Conservation (phyloP, 2,329 filamentous ascomycete species). For the Ceratocystiopsis minuta region DNA sequence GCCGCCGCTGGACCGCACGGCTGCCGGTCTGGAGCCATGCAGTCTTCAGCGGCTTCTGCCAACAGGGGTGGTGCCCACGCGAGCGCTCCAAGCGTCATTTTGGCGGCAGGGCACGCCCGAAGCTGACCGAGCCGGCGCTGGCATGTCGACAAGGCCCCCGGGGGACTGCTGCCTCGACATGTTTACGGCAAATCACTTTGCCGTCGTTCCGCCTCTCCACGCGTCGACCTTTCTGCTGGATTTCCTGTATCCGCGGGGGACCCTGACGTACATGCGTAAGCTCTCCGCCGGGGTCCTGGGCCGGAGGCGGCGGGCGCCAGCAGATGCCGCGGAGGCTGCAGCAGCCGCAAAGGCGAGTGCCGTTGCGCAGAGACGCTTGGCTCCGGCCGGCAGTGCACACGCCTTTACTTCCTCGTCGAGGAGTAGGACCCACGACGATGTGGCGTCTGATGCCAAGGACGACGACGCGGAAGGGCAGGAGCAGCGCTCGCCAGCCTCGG, state of each 20-base stretch:
- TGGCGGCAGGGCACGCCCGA: constrained; percentile 36
- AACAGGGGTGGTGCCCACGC: constrained; percentile 19
- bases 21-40: constrained; percentile 36
- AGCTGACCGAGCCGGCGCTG: constrained; percentile 23
- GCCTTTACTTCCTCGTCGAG: too few relatives aligned
- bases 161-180: constrained; percentile 11
- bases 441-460: too few relatives aligned
- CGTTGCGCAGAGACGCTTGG: too few relatives aligned
- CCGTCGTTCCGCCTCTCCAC: constrained; percentile 16
- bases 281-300: constrained; percentile 9
- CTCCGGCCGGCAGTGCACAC: too few relatives aligned
- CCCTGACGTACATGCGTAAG: constrained; percentile 24
- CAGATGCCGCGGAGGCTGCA: too few relatives aligned
- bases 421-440: too few relatives aligned
- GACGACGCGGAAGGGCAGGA: too few relatives aligned
- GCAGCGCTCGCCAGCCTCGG: background rate
- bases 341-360: too few relatives aligned
- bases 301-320: too few relatives aligned
- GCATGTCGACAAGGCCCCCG: constrained; percentile 14
- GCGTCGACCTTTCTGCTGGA: constrained; percentile 35
- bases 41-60: constrained; percentile 33
- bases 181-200: constrained; percentile 12
- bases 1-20: constrained; percentile 41
- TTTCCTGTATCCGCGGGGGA: constrained; percentile 34
- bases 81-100: constrained; percentile 30